Evolutionary conservation across 768 basidiomycete genomes (phyloP), one percentile per base, ranked within the genome.

Genomic region (Phanerodontia chrysosporium): DNA sequence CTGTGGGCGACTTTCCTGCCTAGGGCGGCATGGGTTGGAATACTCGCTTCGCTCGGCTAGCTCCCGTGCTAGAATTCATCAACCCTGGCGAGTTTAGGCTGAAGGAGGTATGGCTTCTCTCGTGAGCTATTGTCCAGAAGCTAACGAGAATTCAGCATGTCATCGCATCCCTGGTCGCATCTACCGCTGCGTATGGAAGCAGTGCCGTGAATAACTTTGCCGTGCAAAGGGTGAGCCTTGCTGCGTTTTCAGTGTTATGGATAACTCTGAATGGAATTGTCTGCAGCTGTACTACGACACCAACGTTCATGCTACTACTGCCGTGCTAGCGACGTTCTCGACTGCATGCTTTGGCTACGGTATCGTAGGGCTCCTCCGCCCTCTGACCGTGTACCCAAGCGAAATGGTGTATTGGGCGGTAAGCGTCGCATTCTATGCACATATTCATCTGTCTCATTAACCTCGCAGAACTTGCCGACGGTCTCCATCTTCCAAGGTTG

Each of bases 281-380:
- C 3, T 16, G 18, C 54, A 84, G 83, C 76, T 86, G 1, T 86
- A 81, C 66, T 87, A 86, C 65, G 73, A 82, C 59, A 82, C 81
- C 3, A 71, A 83, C 32, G 80, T 85, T 2, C 73, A 75, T 46
- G 80, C 82, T 0, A 74, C 78, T 0, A 83, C 83, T 2, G 83
- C 83, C 7, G 72, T 85, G 29, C 76, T 87, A 9, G 81, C 83
- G 0, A 85, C 83, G 0, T 85, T 85, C 69, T 85, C 83, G 1
- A 84, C 84, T 0, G 82, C 81, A 3, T 83, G 82, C 66, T 85
- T 86, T 68, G 83, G 83, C 18, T 85, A 84, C 62, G 84, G 83
- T 2, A 69, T 87, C 6, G 82, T 83, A 5, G 85, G 85, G 2
- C 63, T 87, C 3, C 70, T 85, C 10, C 79, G 84, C 2, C 83